Percentiles rank a stretch among this genome's conserved stretches.
Evolutionary conservation across 1,139 yeast species (phyloP).

Genomic region (Diutina scorzettiae): DNA sequence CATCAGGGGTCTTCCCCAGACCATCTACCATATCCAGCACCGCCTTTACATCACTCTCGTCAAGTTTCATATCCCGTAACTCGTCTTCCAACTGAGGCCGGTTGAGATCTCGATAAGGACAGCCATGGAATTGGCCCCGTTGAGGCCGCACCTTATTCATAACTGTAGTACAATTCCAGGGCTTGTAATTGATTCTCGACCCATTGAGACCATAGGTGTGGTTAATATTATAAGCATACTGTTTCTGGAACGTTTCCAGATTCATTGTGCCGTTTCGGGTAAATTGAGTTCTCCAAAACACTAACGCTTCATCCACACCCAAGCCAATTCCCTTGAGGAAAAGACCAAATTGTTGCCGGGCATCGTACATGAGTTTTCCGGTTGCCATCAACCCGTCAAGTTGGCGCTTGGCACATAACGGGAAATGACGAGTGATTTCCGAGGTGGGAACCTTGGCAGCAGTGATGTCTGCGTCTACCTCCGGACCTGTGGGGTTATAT

Average conservation of each 20-base stretch:
- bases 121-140: conserved; percentile 73
- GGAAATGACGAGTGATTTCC: conserved; percentile 54
- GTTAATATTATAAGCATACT: conserved; percentile 75
- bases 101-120: conserved; percentile 76
- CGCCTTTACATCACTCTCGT: conserved; percentile 21
- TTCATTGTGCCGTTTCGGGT: conserved; percentile 43
- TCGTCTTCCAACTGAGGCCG: conserved; percentile 46
- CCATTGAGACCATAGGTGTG: conserved; percentile 93
- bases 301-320: conserved; percentile 74
- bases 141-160: conserved; percentile 62
- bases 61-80: conserved; percentile 36
- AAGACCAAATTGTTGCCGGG: conserved; percentile 75
- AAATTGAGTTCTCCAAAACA: conserved; percentile 74
- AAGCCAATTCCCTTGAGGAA: conserved; percentile 87
- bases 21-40: conserved; percentile 52
- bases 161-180: conserved; percentile 76
- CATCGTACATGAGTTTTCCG: conserved; percentile 70
- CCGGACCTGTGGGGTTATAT: conserved; percentile 26
- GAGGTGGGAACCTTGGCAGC: conserved; percentile 49
- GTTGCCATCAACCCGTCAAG: conserved; percentile 46
- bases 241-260: conserved; percentile 72
- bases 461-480: conserved; percentile 49
- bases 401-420: conserved; percentile 68
- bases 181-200: conserved; percentile 70
- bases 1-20: conserved; percentile 53